Base-by-base conservation (phyloP, 805 yeast genomes). In the Pichia scutulata region DNA sequence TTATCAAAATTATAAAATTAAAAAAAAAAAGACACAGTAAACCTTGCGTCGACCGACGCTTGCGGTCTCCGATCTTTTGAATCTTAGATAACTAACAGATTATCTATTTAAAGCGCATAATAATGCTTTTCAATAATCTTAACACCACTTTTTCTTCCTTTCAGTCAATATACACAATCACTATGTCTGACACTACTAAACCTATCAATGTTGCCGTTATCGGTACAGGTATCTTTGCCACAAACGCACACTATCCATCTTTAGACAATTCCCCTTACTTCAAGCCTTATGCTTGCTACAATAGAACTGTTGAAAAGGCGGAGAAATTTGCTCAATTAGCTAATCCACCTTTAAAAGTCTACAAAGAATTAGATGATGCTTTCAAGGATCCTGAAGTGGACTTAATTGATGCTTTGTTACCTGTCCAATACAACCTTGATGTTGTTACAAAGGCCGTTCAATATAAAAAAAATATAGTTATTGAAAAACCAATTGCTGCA, bases 401-500 rank as follows among this genome's bases (percentile, higher is more conserved):
- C 53, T 76, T 83, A 28, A 76, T 92, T 26, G 97, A 92, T 63
- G 95, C 89, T 2, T 73, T 90, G 54, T 76, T 92, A 48, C 98
- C 98, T n/a, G 96, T 83, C 1, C 92, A 89, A 65, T 77, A 68
- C 71, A 92, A 89, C 65, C 70, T 81, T 43, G 80, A 73, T 39
- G 82, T 82, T 2, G 84, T 89, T 33, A 74, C 80, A 60, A 74
- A 77, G 57, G 95, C 95, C 2, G 71, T 88, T 49, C 75, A 77
- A 45, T 76, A 85, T 58, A 79, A 81, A 46, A 92, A 90, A 70
- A 93, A 96, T 52, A 73, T 90, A 43, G 73, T 80, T 39, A 68
- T 92, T 60, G 98, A 92, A 66, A 92, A 92, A 70, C 98, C 98
- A 56, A 82, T 92, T 63, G 93, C 97, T 33, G 95, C 96, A 39